Conservation (phyloP, 2,329 filamentous ascomycete genomes). For the Ophiostoma quercus region DNA sequence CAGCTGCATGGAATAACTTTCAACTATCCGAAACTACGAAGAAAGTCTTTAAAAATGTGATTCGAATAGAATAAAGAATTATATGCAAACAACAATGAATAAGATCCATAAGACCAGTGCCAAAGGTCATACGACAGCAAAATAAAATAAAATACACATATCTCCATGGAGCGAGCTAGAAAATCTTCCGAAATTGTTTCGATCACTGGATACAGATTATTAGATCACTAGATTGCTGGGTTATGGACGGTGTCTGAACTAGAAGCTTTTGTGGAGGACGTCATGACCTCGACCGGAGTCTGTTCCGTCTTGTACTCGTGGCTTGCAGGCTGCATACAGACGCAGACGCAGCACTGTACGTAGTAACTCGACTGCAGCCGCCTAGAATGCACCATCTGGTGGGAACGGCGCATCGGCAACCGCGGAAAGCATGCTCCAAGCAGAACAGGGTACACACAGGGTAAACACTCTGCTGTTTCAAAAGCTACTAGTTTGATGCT, state of each 20-base stretch:
- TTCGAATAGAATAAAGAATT: not conserved
- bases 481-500: not conserved
- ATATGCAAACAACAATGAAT: too few relatives aligned
- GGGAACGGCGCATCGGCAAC: constrained; percentile 1
- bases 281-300: not conserved
- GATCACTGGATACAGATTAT: not conserved
- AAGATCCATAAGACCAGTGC: too few relatives aligned
- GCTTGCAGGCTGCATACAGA: constrained; percentile 3
- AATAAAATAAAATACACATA: not conserved
- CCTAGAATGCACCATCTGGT: not conserved
- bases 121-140: not conserved
- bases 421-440: not conserved
- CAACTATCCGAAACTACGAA: not conserved
- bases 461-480: not conserved
- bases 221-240: not conserved
- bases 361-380: not conserved
- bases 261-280: not conserved
- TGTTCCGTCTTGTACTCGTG: not conserved
- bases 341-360: not conserved
- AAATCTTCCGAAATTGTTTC: not conserved
- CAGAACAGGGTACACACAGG: not conserved
- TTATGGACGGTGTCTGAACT: too few relatives aligned
- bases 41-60: not conserved
- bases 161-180: not conserved
- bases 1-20: not conserved